Percentiles rank a stretch among this genome's conserved stretches.
Conservation (phyloP, 805 yeast genomes). For the Ogataea nitratoaversa region DNA sequence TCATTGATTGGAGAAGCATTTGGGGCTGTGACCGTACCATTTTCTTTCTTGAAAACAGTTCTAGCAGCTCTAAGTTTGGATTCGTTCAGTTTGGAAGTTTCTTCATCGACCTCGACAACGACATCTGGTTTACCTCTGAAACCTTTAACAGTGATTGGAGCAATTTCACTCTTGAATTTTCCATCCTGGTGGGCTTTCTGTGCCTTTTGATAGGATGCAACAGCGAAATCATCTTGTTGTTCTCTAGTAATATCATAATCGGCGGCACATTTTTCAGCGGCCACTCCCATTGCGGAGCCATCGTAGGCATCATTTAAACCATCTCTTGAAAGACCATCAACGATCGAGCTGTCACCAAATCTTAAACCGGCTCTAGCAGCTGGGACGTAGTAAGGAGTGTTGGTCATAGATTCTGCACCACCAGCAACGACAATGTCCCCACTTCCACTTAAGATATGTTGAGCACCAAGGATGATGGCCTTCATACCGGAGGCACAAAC, state of each 20-base stretch:
- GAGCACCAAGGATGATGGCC: constrained; percentile 86
- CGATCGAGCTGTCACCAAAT: constrained; percentile 74
- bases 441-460: constrained; percentile 78
- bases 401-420: constrained; percentile 97
- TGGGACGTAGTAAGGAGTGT: constrained; percentile 89
- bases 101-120: constrained; percentile 76
- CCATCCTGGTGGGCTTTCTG: constrained; percentile 74
- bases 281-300: constrained; percentile 88
- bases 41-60: constrained; percentile 90
- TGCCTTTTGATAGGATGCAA: constrained; percentile 81
- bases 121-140: constrained; percentile 85
- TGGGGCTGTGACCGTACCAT: constrained; percentile 96
- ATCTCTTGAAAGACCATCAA: constrained; percentile 90
- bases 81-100: constrained; percentile 72
- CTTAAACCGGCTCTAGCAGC: constrained; percentile 83
- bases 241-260: constrained; percentile 77
- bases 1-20: constrained; percentile 96
- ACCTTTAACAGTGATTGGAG: constrained; percentile 87
- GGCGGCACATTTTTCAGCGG: constrained; percentile 93
- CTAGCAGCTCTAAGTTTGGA: constrained; percentile 76
- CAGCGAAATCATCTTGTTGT: constrained; percentile 85
- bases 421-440: constrained; percentile 95
- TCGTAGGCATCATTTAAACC: constrained; percentile 93
- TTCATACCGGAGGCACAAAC: constrained; percentile 97
- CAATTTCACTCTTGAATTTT: constrained; percentile 77